Evolutionary conservation across 345 rosid species (phyloP).

Genomic region (Populus davidiana): DNA sequence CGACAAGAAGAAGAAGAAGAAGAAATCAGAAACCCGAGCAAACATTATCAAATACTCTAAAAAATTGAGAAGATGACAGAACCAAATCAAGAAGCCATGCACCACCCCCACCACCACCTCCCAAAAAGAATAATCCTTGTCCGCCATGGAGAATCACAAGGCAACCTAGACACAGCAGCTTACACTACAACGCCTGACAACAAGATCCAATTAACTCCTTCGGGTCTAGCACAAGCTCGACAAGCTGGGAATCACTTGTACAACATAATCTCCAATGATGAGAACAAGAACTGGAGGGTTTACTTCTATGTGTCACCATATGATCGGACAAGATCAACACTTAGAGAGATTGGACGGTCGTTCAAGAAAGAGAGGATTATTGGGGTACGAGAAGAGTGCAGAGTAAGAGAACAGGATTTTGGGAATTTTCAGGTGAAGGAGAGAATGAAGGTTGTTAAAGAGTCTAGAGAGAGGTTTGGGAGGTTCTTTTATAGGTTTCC

Average conservation of each 20-base stretch:
- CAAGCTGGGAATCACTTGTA: conserved; percentile 57
- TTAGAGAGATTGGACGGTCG: conserved; percentile 84
- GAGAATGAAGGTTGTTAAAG: conserved; percentile 69
- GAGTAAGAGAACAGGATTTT: conserved; percentile 91
- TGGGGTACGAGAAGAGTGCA: conserved; percentile 93
- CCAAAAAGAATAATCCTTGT: conserved; percentile 92
- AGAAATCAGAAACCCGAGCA: too few species aligned
- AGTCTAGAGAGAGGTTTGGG: conserved; percentile 70
- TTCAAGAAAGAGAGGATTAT: conserved; percentile 66
- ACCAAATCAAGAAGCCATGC: background rate
- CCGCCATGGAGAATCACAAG: conserved; percentile 94
- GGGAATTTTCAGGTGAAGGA: conserved; percentile 92
- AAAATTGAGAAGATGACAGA: background rate
- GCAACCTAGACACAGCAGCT: conserved; percentile 74
- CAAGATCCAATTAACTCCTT: conserved; percentile 67
- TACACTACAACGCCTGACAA: conserved; percentile 83
- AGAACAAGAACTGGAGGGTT: conserved; percentile 51
- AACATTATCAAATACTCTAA: background rate
- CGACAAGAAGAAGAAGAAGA: too few species aligned
- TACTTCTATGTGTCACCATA: conserved; percentile 96
- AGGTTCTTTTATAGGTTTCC: conserved; percentile 88
- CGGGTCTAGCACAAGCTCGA: conserved; percentile 58
- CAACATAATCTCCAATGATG: conserved; percentile 37
- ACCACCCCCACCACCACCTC: conserved; percentile 22
- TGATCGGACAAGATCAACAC: conserved; percentile 82